Evolutionary conservation across 2,329 filamentous ascomycete genomes (phyloP).

Genomic region (Blastomyces parvus): DNA sequence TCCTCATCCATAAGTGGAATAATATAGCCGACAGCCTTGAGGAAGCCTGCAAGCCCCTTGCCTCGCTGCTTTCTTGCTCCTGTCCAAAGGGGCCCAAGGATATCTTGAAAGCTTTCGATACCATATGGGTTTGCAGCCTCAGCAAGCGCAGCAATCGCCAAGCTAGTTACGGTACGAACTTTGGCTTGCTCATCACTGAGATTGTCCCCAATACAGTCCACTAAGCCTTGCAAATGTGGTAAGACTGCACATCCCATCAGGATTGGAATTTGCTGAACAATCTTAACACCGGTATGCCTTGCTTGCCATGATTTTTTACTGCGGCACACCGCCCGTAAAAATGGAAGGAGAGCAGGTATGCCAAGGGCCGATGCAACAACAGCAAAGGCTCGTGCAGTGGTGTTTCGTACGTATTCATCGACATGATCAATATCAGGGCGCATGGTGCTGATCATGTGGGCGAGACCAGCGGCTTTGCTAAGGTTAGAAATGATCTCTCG

Average conservation of each 20-base stretch:
- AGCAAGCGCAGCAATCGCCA: constrained; percentile 88
- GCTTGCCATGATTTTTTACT: constrained; percentile 99
- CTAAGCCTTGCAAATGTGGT: constrained; percentile 87
- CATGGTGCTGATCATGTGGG: constrained; percentile 99
- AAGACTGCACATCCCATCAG: constrained; percentile 96
- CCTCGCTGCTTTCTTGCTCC: constrained; percentile 92
- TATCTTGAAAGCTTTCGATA: constrained; percentile 98
- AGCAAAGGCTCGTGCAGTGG: constrained; percentile 90
- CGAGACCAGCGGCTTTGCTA: constrained; percentile 88
- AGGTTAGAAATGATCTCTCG: constrained; percentile 98
- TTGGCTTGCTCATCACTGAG: constrained; percentile 97
- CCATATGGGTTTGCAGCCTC: constrained; percentile 96
- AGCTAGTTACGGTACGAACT: constrained; percentile 87
- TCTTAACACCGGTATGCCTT: constrained; percentile 95
- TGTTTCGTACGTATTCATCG: constrained; percentile 97
- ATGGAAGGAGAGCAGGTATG: constrained; percentile 88
- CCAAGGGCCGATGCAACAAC: constrained; percentile 94
- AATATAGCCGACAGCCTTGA: constrained; percentile 96
- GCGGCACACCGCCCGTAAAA: constrained; percentile 87
- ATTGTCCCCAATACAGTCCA: constrained; percentile 93
- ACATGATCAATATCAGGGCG: constrained; percentile 96
- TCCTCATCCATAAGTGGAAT: constrained; percentile 99
- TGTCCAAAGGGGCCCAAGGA: constrained; percentile 93
- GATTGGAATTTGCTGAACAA: constrained; percentile 97
- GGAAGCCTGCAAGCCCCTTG: constrained; percentile 87